These are phyloP conservation scores for Ceratocystis ficicola DNA, from an alignment of 2,329 filamentous ascomycete species.

Conservation along the genomic window DNA sequence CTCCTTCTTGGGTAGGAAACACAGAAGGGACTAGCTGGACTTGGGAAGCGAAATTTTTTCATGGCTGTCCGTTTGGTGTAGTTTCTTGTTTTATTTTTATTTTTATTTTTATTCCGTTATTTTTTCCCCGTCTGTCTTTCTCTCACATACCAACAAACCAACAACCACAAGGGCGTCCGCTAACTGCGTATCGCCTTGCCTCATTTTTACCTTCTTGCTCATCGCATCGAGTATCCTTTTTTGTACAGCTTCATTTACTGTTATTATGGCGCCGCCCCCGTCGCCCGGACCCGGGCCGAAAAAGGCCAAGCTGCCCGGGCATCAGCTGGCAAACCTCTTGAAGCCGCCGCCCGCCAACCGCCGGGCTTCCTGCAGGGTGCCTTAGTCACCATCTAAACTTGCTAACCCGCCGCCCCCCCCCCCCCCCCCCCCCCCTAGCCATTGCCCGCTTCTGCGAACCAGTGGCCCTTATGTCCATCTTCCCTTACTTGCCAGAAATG, in stretches of 20 bases:
- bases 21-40: neutral
- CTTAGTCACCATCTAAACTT: no score
- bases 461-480: conserved; percentile 57
- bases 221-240: neutral
- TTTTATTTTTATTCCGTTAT: conserved; percentile 2
- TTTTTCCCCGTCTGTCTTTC: neutral
- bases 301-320: conserved; percentile 19
- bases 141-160: neutral
- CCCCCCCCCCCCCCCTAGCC: conserved; percentile 44
- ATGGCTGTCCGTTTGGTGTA: neutral
- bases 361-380: neutral
- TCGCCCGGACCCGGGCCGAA: conserved; percentile 9
- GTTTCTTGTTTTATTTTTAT: neutral
- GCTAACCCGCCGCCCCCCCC: no score
- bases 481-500: conserved; percentile 67
- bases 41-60: conserved; percentile 7
- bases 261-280: conserved; percentile 9
- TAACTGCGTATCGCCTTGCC: neutral
- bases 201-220: neutral
- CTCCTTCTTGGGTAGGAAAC: neutral
- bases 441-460: conserved; percentile 71
- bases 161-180: no score
- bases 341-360: conserved; percentile 16
- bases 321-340: conserved; percentile 20
- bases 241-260: neutral